These are phyloP conservation scores for Dictyostelium purpureum DNA, from an alignment of 78 protist species.

Conservation along the genomic window DNA sequence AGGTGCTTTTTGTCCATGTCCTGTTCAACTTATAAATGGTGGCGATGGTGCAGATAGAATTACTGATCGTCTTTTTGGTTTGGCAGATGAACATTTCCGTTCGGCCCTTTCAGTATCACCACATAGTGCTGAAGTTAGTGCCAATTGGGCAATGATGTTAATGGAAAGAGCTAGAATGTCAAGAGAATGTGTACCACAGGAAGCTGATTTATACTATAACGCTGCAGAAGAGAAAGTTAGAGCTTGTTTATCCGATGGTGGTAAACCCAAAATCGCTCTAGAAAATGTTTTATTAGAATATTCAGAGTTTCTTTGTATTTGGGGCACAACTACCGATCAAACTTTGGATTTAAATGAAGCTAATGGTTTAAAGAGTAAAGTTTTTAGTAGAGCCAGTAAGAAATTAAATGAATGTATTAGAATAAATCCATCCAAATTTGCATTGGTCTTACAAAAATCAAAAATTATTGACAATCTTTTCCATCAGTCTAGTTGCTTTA, in stretches of 20 bases:
- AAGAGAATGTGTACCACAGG: slow-evolving; percentile 25
- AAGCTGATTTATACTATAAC: slow-evolving; percentile 32
- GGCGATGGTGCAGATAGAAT: slow-evolving; percentile 24
- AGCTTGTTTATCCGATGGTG: slow-evolving; percentile 53
- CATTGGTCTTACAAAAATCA: slow-evolving; percentile 33
- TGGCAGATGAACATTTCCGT: slow-evolving; percentile 67
- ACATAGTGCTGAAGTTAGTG: slow-evolving; percentile 47
- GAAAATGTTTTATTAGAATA: slow-evolving; percentile 68
- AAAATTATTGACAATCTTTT: slow-evolving; percentile 33
- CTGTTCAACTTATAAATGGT: background rate
- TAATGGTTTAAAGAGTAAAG: slow-evolving; percentile 41
- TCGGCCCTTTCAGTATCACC: slow-evolving; percentile 58
- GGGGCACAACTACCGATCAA: slow-evolving; percentile 34
- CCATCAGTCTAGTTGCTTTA: slow-evolving; percentile 18
- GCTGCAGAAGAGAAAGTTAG: slow-evolving; percentile 65
- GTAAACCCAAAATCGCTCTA: slow-evolving; percentile 54
- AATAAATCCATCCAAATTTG: slow-evolving; percentile 66
- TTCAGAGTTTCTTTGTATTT: slow-evolving; percentile 55
- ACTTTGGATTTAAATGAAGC: slow-evolving; percentile 56
- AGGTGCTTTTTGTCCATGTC: slow-evolving; percentile 6
- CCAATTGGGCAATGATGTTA: slow-evolving; percentile 73
- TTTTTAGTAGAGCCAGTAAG: slow-evolving; percentile 34
- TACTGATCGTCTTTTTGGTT: slow-evolving; percentile 43
- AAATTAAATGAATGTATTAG: slow-evolving; percentile 29
- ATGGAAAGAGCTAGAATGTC: slow-evolving; percentile 65